Evolutionary conservation across 495 filamentous ascomycete genomes (phyloP).

Genomic region (Cetradonia linearis): DNA sequence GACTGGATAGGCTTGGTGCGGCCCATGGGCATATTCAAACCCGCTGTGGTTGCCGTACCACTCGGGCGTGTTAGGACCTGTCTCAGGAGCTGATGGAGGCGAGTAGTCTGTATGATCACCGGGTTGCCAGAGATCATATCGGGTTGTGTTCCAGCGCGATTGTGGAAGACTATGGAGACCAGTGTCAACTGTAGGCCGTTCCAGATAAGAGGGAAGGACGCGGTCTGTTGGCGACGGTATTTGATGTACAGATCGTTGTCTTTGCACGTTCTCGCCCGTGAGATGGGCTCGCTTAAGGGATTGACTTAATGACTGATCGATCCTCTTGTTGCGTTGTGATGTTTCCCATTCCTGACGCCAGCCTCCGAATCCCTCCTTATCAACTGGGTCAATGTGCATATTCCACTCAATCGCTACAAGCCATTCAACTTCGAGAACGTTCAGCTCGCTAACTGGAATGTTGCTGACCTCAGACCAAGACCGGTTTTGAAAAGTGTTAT

Average conservation of each 20-base stretch:
- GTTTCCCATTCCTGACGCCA: constrained; percentile 80
- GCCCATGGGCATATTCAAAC: constrained; percentile 47
- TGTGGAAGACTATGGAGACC: constrained; percentile 28
- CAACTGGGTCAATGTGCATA: constrained; percentile 72
- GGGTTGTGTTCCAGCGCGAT: constrained; percentile 34
- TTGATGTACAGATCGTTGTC: constrained; percentile 26
- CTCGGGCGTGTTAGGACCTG: constrained; percentile 53
- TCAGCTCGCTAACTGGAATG: constrained; percentile 78
- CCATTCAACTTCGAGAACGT: constrained; percentile 88
- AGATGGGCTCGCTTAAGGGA: constrained; percentile 54
- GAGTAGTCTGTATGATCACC: constrained; percentile 50
- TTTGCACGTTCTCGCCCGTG: constrained; percentile 35
- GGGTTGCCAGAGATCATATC: constrained; percentile 45
- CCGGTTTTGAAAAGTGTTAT: constrained; percentile 98
- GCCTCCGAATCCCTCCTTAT: constrained; percentile 59
- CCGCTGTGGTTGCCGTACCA: constrained; percentile 44
- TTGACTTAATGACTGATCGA: constrained; percentile 38
- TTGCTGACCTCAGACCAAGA: constrained; percentile 98
- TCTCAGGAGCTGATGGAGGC: constrained; percentile 58
- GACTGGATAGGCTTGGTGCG: constrained; percentile 36
- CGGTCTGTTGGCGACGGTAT: constrained; percentile 12
- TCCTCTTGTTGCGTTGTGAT: constrained; percentile 55
- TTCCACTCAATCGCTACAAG: constrained; percentile 73
- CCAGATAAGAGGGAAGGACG: constrained; percentile 1
- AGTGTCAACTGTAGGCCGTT: constrained; percentile 23